Base-by-base conservation (phyloP, 106 monocot genomes). In the Amphibolis antarctica region DNA sequence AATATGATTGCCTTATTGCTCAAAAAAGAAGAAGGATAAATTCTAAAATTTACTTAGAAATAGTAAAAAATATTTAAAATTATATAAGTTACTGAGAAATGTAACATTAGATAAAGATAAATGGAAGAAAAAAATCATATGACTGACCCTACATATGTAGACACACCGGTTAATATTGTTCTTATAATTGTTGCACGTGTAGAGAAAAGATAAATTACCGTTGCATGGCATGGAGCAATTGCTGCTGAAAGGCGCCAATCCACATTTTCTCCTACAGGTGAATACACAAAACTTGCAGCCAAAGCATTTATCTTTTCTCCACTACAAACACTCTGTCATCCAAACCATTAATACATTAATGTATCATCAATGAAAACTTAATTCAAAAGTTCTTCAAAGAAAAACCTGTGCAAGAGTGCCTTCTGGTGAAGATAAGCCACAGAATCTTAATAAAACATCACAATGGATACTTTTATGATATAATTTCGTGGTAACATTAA, bases 221-320 rank as follows among this genome's bases (percentile, higher is more conserved):
- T 96, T 28, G 81, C 96, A 96, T 96, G 90, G 45, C 96, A 96
- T 49, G 90, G 96, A 74, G 96, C 77, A 74, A 90, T 90, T n/a
- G 72, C 84, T 56, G 96, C 96, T 42, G 78, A 71, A 47, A 96
- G 90, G 13, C 79, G 74, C 90, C 96, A 96, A 69, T 96, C 86
- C 47, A 96, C 75, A 69, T 84, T 80, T 54, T 86, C 84, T 36
- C 71, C 81, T 55, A 65, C 43, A 49, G 96, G 96, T 64, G 71
- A 77, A 76, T 81, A 80, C 27, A 96, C 82, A 78, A 96, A 96
- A 74, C 75, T 82, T 25, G 86, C 90, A 31, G 78, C 76, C 49
- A 96, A 71, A 54, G 96, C 96, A 80, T 96, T 90, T 30, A 54
- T 69, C 76, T 90, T 96, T 66, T 63, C 71, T 71, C 80, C 84